Evolutionary conservation across 2,329 filamentous ascomycete genomes (phyloP), one percentile per base, ranked within the genome.

Genomic region (Hypoxylon sp.): DNA sequence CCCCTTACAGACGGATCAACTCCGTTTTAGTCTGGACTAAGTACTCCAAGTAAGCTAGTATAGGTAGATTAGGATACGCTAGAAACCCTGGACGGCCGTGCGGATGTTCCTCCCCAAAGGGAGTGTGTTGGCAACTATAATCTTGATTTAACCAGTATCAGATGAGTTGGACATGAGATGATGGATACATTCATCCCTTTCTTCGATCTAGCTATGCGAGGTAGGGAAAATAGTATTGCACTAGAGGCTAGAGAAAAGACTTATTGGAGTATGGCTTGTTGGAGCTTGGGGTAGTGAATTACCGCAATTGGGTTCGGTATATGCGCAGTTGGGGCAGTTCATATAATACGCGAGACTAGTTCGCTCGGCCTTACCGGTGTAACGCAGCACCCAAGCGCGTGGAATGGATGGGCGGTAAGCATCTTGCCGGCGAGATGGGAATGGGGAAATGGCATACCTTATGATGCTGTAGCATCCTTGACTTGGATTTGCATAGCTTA

Each of bases 321-420:
- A 28, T 54, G 42, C 53, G 48, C 45, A 54, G 61, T 55, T 45
- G 42, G 57, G 57, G 50, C 40, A 32, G 46, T 61, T 68, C 54
- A 53, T 51, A 56, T 36, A 55, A 51, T 4, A 50, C 36, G 52
- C 40, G 36, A 38, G 30, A 55, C 45, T 62, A 63, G 62, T 63
- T 68, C 55, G 28, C 55, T 68, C 65, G 62, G 59, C 62, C 58
- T 50, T 68, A 62, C 65, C 65, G 46, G 65, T 65, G 58, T 60
- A 64, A 67, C 61, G 58, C 52, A 56, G 53, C 40, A 53, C 51
- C 64, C 60, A 64, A 30, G 48, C 24, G 40, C 26, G 33, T 52
- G 63, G 58, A 40, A 57, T 50, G 26, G 60, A 55, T 51, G 44
- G 61, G 60, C 53, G 57, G 65, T 67, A 65, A 65, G 65, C 65